These are phyloP conservation scores for Berkeleyomyces rouxiae DNA, from an alignment of 2,329 filamentous ascomycete genomes.

Conservation along the genomic window DNA sequence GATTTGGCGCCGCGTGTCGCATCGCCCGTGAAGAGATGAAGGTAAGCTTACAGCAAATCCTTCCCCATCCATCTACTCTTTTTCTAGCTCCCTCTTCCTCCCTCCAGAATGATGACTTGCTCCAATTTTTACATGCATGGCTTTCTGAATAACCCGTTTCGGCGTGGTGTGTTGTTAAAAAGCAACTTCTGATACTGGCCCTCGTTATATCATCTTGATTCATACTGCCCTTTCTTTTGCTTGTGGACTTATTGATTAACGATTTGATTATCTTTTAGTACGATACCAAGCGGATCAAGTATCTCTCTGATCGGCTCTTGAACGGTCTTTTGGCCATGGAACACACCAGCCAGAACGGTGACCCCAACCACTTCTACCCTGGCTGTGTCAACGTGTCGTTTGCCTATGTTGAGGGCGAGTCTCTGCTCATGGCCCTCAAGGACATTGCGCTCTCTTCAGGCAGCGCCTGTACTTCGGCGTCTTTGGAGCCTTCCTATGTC, in stretches of 20 bases:
- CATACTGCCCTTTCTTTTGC: slow-evolving; percentile 4
- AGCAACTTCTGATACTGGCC: slow-evolving; percentile 46
- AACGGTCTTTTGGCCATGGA: slow-evolving; percentile 75
- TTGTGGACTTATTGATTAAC: background rate
- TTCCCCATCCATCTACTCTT: slow-evolving; percentile 9
- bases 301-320: slow-evolving; percentile 67
- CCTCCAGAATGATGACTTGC: slow-evolving; percentile 54
- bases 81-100: slow-evolving; percentile 11
- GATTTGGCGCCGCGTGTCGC: slow-evolving; percentile 89
- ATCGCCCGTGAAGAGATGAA: slow-evolving; percentile 79
- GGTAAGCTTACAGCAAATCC: slow-evolving; percentile 40
- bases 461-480: slow-evolving; percentile 92
- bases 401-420: slow-evolving; percentile 95
- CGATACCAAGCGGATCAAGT: slow-evolving; percentile 69
- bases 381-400: slow-evolving; percentile 98
- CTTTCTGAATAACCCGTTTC: slow-evolving; percentile 65
- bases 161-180: slow-evolving; percentile 40
- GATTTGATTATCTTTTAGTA: slow-evolving; percentile 43
- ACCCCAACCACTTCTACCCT: slow-evolving; percentile 69
- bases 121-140: slow-evolving; percentile 60
- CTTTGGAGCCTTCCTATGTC: slow-evolving; percentile 90
- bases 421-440: slow-evolving; percentile 92
- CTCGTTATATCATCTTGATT: background rate
- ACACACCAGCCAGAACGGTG: slow-evolving; percentile 83
- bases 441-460: slow-evolving; percentile 95